Evolutionary conservation across 192 early-diverging fungal genomes (phyloP), one percentile per base, ranked within the genome.

Genomic region (Mortierella hygrophila): DNA sequence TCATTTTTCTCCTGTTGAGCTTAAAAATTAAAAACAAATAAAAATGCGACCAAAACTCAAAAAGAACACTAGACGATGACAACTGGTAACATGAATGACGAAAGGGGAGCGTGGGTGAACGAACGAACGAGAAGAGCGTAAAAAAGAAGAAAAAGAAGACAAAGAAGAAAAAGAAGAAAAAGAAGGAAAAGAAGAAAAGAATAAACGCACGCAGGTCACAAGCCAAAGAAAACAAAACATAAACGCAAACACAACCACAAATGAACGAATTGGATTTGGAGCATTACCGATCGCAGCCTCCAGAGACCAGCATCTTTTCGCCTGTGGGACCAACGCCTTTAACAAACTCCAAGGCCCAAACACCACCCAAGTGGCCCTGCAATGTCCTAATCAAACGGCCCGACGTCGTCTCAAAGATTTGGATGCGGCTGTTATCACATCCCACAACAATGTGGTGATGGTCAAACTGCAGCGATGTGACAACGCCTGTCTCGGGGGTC

Each of bases 401-500:
- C 4, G 95, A 94, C 2, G 84, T 89, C 16, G 96, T 94, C 88
- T 97, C 96, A 88, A 97, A 99, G 47, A 99, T 95, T 80, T 97
- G 94, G 52, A 99, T 99, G 35, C 94, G 92, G 76, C 96, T 94
- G 49, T 98, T 97, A 89, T 99, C 98, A 32, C 96, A 94, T 42
- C 98, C 99, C 32, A 96, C 96, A 7, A 99, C 95, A 71, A 98
- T 97, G 88, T 97, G 96, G 63, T 96, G 93, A 18, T 93, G 92
- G 78, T 98, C 98, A 93, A 98, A 97, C 87, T 99, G 97, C 46
- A 99, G 89, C 70, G 96, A 97, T 13, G 99, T 99, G 21, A 99
- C 97, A 8, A 99, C 95, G 74, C 90, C 92, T 29, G 86, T 80
- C 69, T 90, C 88, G 26, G 85, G 84, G 8, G 85, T 84, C 21